Conservation (phyloP, 768 basidiomycete genomes). For the Suillus alpinus region DNA sequence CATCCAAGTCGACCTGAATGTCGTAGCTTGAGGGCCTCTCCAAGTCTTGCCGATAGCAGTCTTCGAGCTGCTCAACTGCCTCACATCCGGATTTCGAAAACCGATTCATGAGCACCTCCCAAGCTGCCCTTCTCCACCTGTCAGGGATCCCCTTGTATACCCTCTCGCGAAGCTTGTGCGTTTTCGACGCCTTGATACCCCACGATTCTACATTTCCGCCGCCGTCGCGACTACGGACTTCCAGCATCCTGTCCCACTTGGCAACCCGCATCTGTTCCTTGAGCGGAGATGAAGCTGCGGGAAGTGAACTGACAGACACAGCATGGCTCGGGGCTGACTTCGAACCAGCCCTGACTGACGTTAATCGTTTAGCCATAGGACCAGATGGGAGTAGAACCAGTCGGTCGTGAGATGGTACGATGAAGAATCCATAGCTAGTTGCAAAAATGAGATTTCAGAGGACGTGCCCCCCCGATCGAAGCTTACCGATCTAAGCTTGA, state of each 20-base stretch:
- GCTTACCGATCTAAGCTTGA: conserved; percentile 84
- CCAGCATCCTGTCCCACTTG: conserved; percentile 94
- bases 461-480: not conserved
- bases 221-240: conserved; percentile 60
- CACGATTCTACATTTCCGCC: conserved; percentile 80
- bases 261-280: conserved; percentile 77
- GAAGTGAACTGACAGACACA: conserved; percentile 44
- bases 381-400: conserved; percentile 66
- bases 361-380: conserved; percentile 60
- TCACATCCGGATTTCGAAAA: conserved; percentile 45
- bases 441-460: conserved; percentile 13
- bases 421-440: conserved; percentile 88
- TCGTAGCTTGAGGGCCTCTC: conserved; percentile 87
- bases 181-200: conserved; percentile 64
- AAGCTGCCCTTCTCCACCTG: conserved; percentile 89
- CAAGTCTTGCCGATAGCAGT: conserved; percentile 58
- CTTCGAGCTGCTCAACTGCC: conserved; percentile 42
- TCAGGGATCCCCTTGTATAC: conserved; percentile 97
- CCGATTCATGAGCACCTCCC: conserved; percentile 76
- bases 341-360: conserved; percentile 43
- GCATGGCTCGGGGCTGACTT: conserved; percentile 45
- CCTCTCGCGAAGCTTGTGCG: conserved; percentile 65
- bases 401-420: conserved; percentile 77
- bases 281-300: conserved; percentile 41
- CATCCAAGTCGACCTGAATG: conserved; percentile 96